phyloP scores from a whole-genome alignment of 2,329 filamentous ascomycete species.

The Aspergillus aculeatus region DNA sequence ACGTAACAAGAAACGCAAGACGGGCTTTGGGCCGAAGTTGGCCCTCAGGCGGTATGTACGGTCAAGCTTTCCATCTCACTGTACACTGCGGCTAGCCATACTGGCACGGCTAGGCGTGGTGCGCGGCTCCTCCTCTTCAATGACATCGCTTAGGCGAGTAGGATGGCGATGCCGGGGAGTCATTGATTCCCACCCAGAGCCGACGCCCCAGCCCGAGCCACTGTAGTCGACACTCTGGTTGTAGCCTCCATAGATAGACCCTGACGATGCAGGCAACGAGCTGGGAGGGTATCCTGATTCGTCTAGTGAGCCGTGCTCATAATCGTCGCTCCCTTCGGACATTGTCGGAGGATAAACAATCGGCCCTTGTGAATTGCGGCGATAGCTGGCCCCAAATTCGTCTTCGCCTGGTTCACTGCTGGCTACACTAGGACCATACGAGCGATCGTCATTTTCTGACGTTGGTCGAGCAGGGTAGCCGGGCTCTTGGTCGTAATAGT shows the following conservation, averaged over 20 bases:
- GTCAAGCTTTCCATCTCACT: constrained; percentile 12
- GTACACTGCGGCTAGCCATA: constrained; percentile 46
- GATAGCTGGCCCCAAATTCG: constrained; percentile 67
- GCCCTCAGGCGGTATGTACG: constrained; percentile 16
- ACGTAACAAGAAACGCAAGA: constrained; percentile 4
- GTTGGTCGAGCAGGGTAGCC: constrained; percentile 39
- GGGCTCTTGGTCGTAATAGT: constrained; percentile 43
- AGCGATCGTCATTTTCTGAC: constrained; percentile 47
- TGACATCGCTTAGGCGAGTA: constrained; percentile 81
- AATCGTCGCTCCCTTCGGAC: constrained; percentile 55
- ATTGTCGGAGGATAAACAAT: constrained; percentile 54
- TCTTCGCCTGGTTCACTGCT: constrained; percentile 65
- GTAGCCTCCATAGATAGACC: constrained; percentile 29
- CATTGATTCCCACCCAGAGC: constrained; percentile 71
- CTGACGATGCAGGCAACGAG: constrained; percentile 26
- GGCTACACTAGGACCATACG: constrained; percentile 50
- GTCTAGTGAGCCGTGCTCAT: constrained; percentile 49
- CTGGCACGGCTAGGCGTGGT: constrained; percentile 60
- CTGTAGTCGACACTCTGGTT: constrained; percentile 59
- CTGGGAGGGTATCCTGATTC: constrained; percentile 37
- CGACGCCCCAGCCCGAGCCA: constrained; percentile 63
- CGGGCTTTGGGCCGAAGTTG: constrained; percentile 2
- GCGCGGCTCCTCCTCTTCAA: constrained; percentile 79
- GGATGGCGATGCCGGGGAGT: constrained; percentile 78
- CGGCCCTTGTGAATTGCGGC: constrained; percentile 61